Conservation (phyloP, 495 filamentous ascomycete genomes). For the Daldinia bambusicola region DNA sequence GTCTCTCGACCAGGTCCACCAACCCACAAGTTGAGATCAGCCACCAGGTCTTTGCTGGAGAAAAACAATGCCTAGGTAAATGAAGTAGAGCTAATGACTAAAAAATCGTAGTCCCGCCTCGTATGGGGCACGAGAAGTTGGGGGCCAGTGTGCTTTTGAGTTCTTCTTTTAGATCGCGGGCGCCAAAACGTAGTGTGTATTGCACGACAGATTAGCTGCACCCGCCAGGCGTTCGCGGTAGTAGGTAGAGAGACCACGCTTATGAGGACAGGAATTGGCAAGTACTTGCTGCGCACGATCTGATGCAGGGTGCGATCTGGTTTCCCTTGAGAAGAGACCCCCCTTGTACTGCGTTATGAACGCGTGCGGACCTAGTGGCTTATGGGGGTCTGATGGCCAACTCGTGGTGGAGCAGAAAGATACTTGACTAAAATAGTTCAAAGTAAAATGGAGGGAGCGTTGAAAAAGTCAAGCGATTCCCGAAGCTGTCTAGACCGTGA, state of each 20-base stretch:
- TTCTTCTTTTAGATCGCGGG: conserved; percentile 39
- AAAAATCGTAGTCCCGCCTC: conserved; percentile 42
- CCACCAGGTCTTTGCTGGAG: conserved; percentile 41
- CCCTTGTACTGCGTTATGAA: conserved; percentile 28
- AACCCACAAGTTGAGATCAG: conserved; percentile 38
- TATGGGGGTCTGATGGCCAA: conserved; percentile 25
- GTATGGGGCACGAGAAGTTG: conserved; percentile 34
- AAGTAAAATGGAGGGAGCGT: conserved; percentile 42
- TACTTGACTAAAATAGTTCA: conserved; percentile 42
- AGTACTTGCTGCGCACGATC: conserved; percentile 35
- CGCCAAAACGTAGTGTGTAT: conserved; percentile 40
- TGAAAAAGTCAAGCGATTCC: conserved; percentile 38
- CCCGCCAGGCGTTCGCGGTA: conserved; percentile 26
- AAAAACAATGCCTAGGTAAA: conserved; percentile 36
- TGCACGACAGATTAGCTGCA: conserved; percentile 42
- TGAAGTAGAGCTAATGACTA: conserved; percentile 40
- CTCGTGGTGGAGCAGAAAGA: conserved; percentile 35
- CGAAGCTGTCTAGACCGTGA: conserved; percentile 42
- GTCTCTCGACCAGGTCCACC: conserved; percentile 37
- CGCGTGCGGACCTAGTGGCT: conserved; percentile 40
- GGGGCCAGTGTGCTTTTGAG: conserved; percentile 35
- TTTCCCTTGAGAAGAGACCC: conserved; percentile 27
- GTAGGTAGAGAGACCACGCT: conserved; percentile 14
- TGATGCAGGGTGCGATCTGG: conserved; percentile 39
- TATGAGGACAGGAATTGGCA: conserved; percentile 31